phyloP scores from a whole-genome alignment of 2,329 filamentous ascomycete species.

The Trichoderma sp. region DNA sequence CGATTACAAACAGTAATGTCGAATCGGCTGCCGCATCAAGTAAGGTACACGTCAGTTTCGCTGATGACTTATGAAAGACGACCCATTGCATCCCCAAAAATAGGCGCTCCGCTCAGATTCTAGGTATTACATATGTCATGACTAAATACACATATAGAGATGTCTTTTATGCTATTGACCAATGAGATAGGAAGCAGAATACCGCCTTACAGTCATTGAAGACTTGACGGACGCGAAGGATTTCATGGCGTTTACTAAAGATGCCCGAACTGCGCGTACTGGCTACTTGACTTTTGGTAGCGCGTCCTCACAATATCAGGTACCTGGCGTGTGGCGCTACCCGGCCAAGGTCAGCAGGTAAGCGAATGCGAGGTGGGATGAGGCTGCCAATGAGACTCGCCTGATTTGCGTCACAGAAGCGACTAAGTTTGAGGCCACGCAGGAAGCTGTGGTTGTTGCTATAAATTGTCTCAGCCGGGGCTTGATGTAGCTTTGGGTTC shows the following conservation, averaged over 20 bases:
- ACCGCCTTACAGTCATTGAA: not conserved
- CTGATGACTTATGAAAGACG: not conserved
- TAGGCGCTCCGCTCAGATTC: too few species aligned
- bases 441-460: not conserved
- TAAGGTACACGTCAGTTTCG: not conserved
- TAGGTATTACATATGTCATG: too few species aligned
- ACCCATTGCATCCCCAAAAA: not conserved
- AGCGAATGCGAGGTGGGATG: conserved; percentile 2
- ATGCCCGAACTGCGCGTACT: not conserved
- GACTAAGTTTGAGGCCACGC: not conserved
- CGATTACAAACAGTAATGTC: not conserved
- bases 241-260: not conserved
- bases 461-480: conserved; percentile 5
- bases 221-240: not conserved
- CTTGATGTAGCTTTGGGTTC: not conserved
- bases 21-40: not conserved
- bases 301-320: not conserved
- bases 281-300: not conserved
- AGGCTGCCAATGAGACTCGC: not conserved
- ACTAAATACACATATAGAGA: too few species aligned
- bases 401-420: conserved; percentile 18
- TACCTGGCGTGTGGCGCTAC: not conserved
- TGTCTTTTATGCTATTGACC: not conserved
- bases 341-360: not conserved
- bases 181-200: not conserved